Evolutionary conservation across 116 monocot genomes (phyloP).

Genomic region (Iris pallida): DNA sequence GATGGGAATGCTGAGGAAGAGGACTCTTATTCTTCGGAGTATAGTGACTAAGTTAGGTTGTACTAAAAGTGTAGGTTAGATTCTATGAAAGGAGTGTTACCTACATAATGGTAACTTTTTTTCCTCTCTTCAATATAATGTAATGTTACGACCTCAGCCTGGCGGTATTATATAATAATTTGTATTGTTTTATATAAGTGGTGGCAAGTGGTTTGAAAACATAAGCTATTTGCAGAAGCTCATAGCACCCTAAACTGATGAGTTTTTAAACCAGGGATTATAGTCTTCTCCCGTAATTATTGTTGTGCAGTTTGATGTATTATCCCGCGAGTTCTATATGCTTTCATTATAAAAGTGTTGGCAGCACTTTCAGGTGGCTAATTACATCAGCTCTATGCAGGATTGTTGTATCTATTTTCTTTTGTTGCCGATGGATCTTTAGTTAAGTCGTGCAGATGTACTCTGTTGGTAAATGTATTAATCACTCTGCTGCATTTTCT

Average conservation of each 20-base stretch:
- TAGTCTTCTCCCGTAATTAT: too few relatives aligned
- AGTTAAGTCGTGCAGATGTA: too few relatives aligned
- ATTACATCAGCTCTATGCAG: too few relatives aligned
- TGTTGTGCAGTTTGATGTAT: too few relatives aligned
- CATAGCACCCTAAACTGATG: neutral
- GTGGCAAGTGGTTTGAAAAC: neutral
- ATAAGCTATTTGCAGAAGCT: neutral
- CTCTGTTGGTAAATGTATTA: too few relatives aligned
- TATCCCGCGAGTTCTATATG: too few relatives aligned
- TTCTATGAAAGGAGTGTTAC: neutral
- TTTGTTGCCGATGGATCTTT: too few relatives aligned
- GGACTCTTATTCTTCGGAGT: conserved; percentile 8
- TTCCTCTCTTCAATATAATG: neutral
- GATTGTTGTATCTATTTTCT: too few relatives aligned
- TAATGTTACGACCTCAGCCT: neutral
- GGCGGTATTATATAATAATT: neutral
- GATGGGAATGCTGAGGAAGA: conserved; percentile 10
- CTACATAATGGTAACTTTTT: neutral
- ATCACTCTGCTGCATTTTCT: too few relatives aligned
- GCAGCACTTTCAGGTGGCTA: too few relatives aligned
- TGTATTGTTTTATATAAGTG: conserved; percentile 5
- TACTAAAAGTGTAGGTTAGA: conserved; percentile 4
- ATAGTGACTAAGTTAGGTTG: conserved; percentile 3
- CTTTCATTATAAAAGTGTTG: too few relatives aligned
- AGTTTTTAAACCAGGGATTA: too few relatives aligned